A percentile compares a stretch with the other conserved stretches of the same genome.
Evolutionary conservation across 805 yeast genomes (phyloP).

Genomic region (Wickerhamiella dianesei): DNA sequence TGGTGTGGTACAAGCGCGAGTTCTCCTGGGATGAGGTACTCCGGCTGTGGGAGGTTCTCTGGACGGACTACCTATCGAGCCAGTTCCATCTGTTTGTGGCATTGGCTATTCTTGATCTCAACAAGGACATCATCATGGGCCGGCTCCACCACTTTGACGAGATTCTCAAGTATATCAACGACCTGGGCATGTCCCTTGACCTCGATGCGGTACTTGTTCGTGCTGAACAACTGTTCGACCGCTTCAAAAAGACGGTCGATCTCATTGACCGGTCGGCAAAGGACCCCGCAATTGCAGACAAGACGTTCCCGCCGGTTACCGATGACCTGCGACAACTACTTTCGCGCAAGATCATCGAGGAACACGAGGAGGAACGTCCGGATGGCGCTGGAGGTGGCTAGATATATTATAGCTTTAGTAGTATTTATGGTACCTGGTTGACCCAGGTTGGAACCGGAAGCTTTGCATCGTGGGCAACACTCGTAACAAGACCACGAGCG

Average conservation of each 20-base stretch:
- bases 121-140: constrained; percentile 62
- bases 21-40: constrained; percentile 65
- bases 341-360: constrained; percentile 46
- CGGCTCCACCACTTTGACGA: constrained; percentile 76
- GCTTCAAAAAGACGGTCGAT: constrained; percentile 67
- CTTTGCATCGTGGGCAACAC: constrained; percentile 9
- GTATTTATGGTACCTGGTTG: not conserved
- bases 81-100: constrained; percentile 85
- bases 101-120: constrained; percentile 75
- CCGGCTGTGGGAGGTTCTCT: constrained; percentile 80
- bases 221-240: constrained; percentile 68
- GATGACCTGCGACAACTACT: constrained; percentile 48
- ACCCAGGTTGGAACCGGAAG: constrained; percentile 1
- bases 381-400: constrained; percentile 28
- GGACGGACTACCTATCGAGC: constrained; percentile 76
- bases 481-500: constrained; percentile 1
- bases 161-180: constrained; percentile 84
- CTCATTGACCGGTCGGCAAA: constrained; percentile 41
- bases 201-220: constrained; percentile 67
- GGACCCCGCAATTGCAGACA: not conserved
- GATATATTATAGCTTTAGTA: no score
- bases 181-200: constrained; percentile 62
- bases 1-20: constrained; percentile 93
- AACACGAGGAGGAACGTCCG: constrained; percentile 39
- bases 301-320: constrained; percentile 22